Percentiles rank a stretch among this genome's conserved stretches.
These are phyloP conservation scores for Hypoxylon perforatum DNA, from an alignment of 495 filamentous ascomycete species.

Conservation along the genomic window DNA sequence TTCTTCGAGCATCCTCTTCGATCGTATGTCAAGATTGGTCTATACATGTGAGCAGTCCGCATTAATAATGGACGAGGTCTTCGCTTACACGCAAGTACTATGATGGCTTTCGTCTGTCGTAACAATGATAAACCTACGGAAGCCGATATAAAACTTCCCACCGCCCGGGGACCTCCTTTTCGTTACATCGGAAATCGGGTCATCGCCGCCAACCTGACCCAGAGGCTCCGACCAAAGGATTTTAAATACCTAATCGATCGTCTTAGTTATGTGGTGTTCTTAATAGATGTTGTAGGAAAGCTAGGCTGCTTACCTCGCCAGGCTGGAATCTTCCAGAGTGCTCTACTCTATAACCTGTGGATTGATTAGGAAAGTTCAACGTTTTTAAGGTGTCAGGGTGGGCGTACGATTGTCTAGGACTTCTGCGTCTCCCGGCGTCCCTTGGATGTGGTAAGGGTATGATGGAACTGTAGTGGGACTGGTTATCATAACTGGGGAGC, in stretches of 20 bases:
- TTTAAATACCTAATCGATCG: slow-evolving; percentile 57
- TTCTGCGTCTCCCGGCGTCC: slow-evolving; percentile 42
- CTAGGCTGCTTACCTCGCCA: slow-evolving; percentile 49
- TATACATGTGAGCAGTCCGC: slow-evolving; percentile 25
- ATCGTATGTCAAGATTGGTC: slow-evolving; percentile 61
- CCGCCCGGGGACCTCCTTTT: slow-evolving; percentile 44
- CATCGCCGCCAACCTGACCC: slow-evolving; percentile 46
- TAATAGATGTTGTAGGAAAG: background rate
- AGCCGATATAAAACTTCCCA: slow-evolving; percentile 52
- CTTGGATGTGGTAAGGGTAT: slow-evolving; percentile 41
- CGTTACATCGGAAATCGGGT: slow-evolving; percentile 45
- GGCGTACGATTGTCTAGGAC: slow-evolving; percentile 40
- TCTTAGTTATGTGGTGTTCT: slow-evolving; percentile 3
- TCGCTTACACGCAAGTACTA: slow-evolving; percentile 62
- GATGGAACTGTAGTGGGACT: slow-evolving; percentile 8
- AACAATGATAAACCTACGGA: slow-evolving; percentile 60
- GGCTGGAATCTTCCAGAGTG: slow-evolving; percentile 53
- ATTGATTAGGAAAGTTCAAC: slow-evolving; percentile 18
- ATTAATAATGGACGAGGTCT: background rate
- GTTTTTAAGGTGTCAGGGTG: background rate
- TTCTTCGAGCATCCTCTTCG: slow-evolving; percentile 56
- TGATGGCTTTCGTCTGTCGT: slow-evolving; percentile 58
- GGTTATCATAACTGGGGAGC: slow-evolving; percentile 22
- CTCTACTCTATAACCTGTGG: slow-evolving; percentile 55
- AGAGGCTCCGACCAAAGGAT: slow-evolving; percentile 59